A percentile compares a stretch with the other conserved stretches of the same genome.
Evolutionary conservation across 352 stramenopile genomes (phyloP).

Genomic region (Peronospora tabacina): DNA sequence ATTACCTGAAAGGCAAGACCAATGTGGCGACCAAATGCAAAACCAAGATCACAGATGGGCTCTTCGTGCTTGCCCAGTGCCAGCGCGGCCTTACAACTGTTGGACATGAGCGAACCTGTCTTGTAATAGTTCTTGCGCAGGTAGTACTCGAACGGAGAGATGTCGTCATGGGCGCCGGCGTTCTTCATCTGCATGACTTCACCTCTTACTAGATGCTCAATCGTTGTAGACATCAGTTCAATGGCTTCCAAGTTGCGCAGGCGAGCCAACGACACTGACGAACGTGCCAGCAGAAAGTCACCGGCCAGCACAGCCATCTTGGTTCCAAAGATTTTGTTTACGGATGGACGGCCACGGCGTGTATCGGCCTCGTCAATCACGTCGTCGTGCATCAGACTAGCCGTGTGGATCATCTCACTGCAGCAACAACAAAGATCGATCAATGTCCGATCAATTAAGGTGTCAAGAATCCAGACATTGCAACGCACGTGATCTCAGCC

Average conservation of each 20-base stretch:
- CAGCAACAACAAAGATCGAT: not conserved
- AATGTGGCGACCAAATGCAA: constrained; percentile 95
- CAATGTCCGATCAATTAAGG: not conserved
- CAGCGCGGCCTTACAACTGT: constrained; percentile 90
- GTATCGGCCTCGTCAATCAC: constrained; percentile 98
- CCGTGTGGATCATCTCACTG: constrained; percentile 98
- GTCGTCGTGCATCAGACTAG: constrained; percentile 98
- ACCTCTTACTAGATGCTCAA: constrained; percentile 98
- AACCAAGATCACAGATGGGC: constrained; percentile 80
- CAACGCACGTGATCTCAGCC: constrained; percentile 77
- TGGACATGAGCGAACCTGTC: constrained; percentile 97
- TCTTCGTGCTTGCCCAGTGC: constrained; percentile 89
- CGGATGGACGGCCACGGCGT: constrained; percentile 87
- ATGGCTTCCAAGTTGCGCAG: constrained; percentile 93
- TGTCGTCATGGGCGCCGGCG: constrained; percentile 47
- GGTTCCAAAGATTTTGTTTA: constrained; percentile 97
- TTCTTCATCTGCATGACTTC: constrained; percentile 99
- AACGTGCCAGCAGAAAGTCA: constrained; percentile 96
- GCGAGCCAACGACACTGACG: constrained; percentile 92
- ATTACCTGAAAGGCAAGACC: constrained; percentile 96
- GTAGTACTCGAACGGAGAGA: constrained; percentile 92
- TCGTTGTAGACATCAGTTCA: constrained; percentile 96
- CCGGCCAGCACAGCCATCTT: constrained; percentile 97
- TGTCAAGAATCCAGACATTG: not conserved
- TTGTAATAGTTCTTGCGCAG: constrained; percentile 99